Evolutionary conservation across 805 yeast genomes (phyloP).

Genomic region (Phaffomyces antillensis): DNA sequence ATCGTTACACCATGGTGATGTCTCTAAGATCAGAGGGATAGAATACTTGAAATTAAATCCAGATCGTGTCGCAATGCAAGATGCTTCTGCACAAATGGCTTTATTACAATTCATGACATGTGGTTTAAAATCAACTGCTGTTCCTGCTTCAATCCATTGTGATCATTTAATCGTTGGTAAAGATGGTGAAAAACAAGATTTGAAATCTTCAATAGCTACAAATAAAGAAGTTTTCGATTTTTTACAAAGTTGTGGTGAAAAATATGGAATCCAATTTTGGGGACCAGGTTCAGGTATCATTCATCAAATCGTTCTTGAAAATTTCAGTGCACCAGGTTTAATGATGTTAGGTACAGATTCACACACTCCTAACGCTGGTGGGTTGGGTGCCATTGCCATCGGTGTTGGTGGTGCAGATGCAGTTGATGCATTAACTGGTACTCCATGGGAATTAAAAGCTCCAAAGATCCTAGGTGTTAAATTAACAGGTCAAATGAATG

Average conservation of each 20-base stretch:
- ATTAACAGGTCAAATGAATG: slow-evolving; percentile 79
- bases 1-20: slow-evolving; percentile 48
- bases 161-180: slow-evolving; percentile 97
- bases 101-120: slow-evolving; percentile 96
- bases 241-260: slow-evolving; percentile 85
- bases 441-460: slow-evolving; percentile 98
- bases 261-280: slow-evolving; percentile 98
- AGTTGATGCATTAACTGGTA: slow-evolving; percentile 93
- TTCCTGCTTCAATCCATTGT: slow-evolving; percentile 95
- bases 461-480: slow-evolving; percentile 93
- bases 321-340: slow-evolving; percentile 93
- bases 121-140: slow-evolving; percentile 78
- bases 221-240: slow-evolving; percentile 96
- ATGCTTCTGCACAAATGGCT: slow-evolving; percentile 99
- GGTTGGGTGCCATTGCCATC: slow-evolving; percentile 95
- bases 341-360: slow-evolving; percentile 98
- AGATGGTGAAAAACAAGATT: slow-evolving; percentile 82
- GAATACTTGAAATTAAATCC: slow-evolving; percentile 90
- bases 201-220: slow-evolving; percentile 70
- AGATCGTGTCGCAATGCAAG: slow-evolving; percentile 99
- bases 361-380: slow-evolving; percentile 99
- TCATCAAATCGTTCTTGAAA: slow-evolving; percentile 95
- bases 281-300: slow-evolving; percentile 99
- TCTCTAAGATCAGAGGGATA: slow-evolving; percentile 67
- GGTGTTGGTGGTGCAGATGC: slow-evolving; percentile 99